These are phyloP conservation scores for Carex arenaria DNA, from an alignment of 202 grass and related monocot genomes.

Conservation along the genomic window DNA sequence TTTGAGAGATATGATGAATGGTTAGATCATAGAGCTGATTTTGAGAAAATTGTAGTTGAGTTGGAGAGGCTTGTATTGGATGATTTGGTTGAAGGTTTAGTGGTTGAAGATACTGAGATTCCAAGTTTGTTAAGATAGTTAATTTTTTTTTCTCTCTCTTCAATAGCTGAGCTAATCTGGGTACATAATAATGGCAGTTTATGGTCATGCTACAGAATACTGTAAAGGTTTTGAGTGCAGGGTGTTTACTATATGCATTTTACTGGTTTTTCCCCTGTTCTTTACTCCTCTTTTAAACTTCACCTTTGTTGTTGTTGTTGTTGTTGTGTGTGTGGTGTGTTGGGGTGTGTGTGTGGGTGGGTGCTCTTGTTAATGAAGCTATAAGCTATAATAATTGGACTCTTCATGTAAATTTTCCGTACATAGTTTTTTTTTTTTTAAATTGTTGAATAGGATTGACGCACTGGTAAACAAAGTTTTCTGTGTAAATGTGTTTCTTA, in stretches of 20 bases:
- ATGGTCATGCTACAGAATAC: neutral
- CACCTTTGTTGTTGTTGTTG: neutral
- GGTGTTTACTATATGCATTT: neutral
- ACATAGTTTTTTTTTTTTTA: neutral
- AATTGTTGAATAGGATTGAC: conserved; percentile 2
- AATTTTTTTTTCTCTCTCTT: neutral
- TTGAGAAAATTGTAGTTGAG: conserved; percentile 10
- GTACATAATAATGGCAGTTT: neutral
- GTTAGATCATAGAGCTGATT: conserved; percentile 11
- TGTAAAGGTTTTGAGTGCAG: neutral
- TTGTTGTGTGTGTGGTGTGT: neutral
- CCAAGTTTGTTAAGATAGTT: neutral
- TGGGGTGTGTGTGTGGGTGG: no score
- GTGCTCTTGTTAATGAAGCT: neutral
- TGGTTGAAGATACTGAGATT: neutral
- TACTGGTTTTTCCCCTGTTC: neutral
- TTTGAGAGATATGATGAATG: conserved; percentile 24
- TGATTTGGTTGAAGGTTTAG: conserved; percentile 22
- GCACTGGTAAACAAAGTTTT: neutral
- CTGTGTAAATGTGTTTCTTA: neutral
- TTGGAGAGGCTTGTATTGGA: conserved; percentile 24
- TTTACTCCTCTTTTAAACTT: neutral
- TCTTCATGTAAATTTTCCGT: neutral
- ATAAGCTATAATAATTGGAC: neutral
- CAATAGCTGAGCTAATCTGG: neutral